Conservation (phyloP, 768 basidiomycete species). For the Boletus pseudopeckii region DNA sequence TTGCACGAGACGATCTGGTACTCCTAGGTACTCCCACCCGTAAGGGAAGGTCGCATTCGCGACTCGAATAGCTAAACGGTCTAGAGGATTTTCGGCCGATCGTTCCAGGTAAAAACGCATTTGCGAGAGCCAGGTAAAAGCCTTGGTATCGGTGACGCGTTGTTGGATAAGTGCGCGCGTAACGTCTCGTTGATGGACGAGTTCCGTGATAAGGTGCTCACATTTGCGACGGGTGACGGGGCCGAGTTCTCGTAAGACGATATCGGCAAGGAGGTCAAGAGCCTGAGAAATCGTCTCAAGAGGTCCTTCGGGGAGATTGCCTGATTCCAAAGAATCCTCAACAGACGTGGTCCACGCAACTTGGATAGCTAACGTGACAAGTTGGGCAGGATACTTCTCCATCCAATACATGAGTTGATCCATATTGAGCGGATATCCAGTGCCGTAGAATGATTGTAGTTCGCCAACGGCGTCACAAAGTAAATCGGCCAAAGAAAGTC, state of each 20-base stretch:
- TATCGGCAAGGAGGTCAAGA: slow-evolving; percentile 93
- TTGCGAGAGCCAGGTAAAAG: slow-evolving; percentile 93
- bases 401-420: slow-evolving; percentile 85
- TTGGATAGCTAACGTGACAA: slow-evolving; percentile 93
- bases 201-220: slow-evolving; percentile 97
- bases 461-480: slow-evolving; percentile 79
- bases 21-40: slow-evolving; percentile 98
- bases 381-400: slow-evolving; percentile 91
- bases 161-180: slow-evolving; percentile 74
- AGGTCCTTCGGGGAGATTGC: slow-evolving; percentile 55
- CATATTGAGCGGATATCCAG: slow-evolving; percentile 53
- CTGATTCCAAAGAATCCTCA: slow-evolving; percentile 62
- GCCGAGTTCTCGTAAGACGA: slow-evolving; percentile 85
- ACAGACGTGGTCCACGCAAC: slow-evolving; percentile 90
- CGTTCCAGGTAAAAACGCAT: slow-evolving; percentile 96
- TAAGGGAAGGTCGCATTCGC: slow-evolving; percentile 95
- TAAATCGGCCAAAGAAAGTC: slow-evolving; percentile 78
- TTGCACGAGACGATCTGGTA: slow-evolving; percentile 94
- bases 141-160: slow-evolving; percentile 57
- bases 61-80: slow-evolving; percentile 74
- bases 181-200: slow-evolving; percentile 97
- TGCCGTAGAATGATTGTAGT: slow-evolving; percentile 76
- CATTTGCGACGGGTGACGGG: slow-evolving; percentile 95
- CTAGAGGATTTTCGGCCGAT: slow-evolving; percentile 66
- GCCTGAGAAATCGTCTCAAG: slow-evolving; percentile 76